Percentiles rank a stretch among this genome's conserved stretches.
Conservation (phyloP, 2,329 filamentous ascomycete species). For the Phoma sp. region DNA sequence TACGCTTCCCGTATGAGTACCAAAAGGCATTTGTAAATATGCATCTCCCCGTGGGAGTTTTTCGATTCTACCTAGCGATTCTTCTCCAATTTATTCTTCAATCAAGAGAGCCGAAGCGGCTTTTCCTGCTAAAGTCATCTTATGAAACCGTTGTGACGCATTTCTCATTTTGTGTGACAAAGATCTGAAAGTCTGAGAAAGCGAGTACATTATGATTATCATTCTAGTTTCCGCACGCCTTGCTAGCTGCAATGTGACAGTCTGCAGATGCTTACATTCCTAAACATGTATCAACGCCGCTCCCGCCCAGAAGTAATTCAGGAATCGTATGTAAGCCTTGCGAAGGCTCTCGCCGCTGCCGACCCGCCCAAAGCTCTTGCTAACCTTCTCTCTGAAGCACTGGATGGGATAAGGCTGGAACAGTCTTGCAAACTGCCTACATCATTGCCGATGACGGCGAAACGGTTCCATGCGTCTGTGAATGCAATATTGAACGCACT, state of each 20-base stretch:
- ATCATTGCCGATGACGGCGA: constrained; percentile 33
- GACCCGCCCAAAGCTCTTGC: constrained; percentile 8
- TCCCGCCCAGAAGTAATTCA: not conserved
- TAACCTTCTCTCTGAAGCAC: constrained; percentile 11
- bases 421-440: constrained; percentile 30
- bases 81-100: constrained; percentile 14
- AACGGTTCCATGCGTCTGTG: constrained; percentile 29
- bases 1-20: constrained; percentile 10
- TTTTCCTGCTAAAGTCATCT: not conserved
- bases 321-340: constrained; percentile 12
- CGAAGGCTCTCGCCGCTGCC: constrained; percentile 12
- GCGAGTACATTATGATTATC: not conserved
- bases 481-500: constrained; percentile 30
- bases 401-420: constrained; percentile 26
- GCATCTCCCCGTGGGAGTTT: constrained; percentile 16
- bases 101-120: constrained; percentile 8
- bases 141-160: too few relatives aligned
- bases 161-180: not conserved
- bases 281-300: not conserved
- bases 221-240: not conserved
- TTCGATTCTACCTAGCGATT: constrained; percentile 18
- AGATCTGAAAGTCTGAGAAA: too few relatives aligned
- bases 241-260: not conserved
- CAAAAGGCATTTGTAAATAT: constrained; percentile 20
- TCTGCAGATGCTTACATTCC: not conserved